phyloP scores from a whole-genome alignment of 169 alveolate genomes.

The Theileria annulata region DNA sequence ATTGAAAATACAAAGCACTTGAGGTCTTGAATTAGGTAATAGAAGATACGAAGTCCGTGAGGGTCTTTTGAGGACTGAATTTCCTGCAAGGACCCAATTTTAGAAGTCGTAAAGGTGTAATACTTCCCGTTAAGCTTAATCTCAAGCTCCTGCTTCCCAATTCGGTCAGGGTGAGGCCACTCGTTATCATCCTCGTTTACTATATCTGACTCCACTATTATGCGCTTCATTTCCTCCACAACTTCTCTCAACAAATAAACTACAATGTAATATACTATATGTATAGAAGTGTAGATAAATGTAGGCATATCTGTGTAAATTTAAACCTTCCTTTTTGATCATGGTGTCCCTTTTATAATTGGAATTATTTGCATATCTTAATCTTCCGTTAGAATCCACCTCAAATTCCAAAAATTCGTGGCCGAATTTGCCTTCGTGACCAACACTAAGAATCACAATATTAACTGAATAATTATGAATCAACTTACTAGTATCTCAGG shows the following conservation, averaged over 20 bases:
- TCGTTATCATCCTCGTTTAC: constrained; percentile 89
- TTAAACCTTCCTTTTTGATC: constrained; percentile 93
- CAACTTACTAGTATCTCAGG: constrained; percentile 66
- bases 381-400: constrained; percentile 89
- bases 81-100: constrained; percentile 91
- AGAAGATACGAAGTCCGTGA: constrained; percentile 90
- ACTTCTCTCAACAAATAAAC: constrained; percentile 82
- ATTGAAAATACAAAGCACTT: constrained; percentile 91
- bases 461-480: background rate
- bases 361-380: constrained; percentile 95
- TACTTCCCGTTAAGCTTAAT: constrained; percentile 84
- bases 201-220: constrained; percentile 87
- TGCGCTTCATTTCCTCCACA: constrained; percentile 83
- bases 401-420: constrained; percentile 98
- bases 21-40: constrained; percentile 92
- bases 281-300: background rate
- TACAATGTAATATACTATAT: constrained; percentile 8
- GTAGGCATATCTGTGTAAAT: background rate
- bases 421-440: constrained; percentile 89
- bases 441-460: constrained; percentile 65
- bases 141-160: constrained; percentile 97
- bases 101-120: constrained; percentile 85
- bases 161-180: constrained; percentile 95
- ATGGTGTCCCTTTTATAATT: constrained; percentile 90
- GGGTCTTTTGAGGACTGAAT: constrained; percentile 91